Conservation (phyloP, 2,329 filamentous ascomycete genomes). For the Colletotrichum australisinense region DNA sequence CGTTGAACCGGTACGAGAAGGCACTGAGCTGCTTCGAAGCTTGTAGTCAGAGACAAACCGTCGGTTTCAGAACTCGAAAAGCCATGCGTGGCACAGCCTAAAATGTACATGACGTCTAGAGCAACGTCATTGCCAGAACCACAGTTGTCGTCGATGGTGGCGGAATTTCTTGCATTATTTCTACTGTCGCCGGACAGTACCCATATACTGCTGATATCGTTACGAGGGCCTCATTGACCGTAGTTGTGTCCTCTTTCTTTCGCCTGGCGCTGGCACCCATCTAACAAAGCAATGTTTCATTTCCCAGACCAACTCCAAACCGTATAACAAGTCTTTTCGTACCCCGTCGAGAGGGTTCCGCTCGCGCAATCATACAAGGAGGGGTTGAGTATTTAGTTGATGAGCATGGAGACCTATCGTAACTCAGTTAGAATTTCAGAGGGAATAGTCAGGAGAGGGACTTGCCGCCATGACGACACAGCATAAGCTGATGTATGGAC, state of each 20-base stretch:
- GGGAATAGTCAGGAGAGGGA: slow-evolving; percentile 17
- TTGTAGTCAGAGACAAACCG: neutral
- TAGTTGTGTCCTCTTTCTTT: neutral
- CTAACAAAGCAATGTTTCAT: slow-evolving; percentile 26
- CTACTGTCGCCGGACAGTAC: neutral
- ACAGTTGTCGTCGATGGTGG: neutral
- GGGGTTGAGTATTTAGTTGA: slow-evolving; percentile 15
- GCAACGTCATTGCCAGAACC: neutral
- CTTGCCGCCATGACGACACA: slow-evolving; percentile 93
- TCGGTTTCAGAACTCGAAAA: neutral
- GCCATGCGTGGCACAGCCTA: neutral
- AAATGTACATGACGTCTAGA: neutral
- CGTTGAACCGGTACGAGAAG: neutral
- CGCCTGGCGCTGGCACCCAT: slow-evolving; percentile 18
- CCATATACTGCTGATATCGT: slow-evolving; percentile 8
- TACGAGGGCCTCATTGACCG: neutral
- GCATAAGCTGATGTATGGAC: slow-evolving; percentile 94
- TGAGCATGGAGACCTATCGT: slow-evolving; percentile 21
- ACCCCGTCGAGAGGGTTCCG: neutral
- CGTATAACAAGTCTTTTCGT: slow-evolving; percentile 16
- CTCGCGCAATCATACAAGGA: slow-evolving; percentile 4
- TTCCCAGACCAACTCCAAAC: slow-evolving; percentile 32
- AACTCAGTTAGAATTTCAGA: neutral
- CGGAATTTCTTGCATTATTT: slow-evolving; percentile 24
- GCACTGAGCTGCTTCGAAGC: neutral